Conservation (phyloP, 2,329 filamentous ascomycete genomes). For the Xylaria polymorpha region DNA sequence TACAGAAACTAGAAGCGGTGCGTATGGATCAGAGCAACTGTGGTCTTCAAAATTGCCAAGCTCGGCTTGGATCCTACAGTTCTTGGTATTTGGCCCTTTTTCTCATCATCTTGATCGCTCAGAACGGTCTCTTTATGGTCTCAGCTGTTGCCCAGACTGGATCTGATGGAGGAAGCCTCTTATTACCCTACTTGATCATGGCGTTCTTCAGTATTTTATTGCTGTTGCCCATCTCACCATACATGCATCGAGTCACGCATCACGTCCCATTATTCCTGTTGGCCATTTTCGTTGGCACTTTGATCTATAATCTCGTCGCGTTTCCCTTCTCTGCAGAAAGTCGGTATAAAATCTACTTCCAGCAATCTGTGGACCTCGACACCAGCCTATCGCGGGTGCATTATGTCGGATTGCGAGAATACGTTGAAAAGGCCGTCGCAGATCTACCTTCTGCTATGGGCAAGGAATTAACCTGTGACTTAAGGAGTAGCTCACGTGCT, state of each 20-base stretch:
- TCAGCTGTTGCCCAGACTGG: conserved; percentile 82
- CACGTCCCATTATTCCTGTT: conserved; percentile 84
- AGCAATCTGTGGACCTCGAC: conserved; percentile 83
- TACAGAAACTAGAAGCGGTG: conserved; percentile 45
- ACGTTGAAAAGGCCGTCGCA: conserved; percentile 72
- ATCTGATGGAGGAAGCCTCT: conserved; percentile 79
- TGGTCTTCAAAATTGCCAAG: conserved; percentile 85
- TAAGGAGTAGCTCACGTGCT: conserved; percentile 54
- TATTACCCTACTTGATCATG: conserved; percentile 78
- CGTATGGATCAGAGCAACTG: conserved; percentile 79
- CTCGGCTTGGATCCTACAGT: conserved; percentile 90
- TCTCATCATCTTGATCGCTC: conserved; percentile 79
- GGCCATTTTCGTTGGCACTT: conserved; percentile 76
- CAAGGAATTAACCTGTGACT: conserved; percentile 66
- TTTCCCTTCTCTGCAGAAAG: conserved; percentile 88
- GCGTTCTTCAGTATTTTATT: conserved; percentile 76
- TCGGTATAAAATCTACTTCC: conserved; percentile 87
- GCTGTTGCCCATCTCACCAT: conserved; percentile 81
- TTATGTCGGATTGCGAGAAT: conserved; percentile 75
- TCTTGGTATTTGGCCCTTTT: conserved; percentile 83
- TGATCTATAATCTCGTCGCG: conserved; percentile 85
- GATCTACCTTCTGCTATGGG: conserved; percentile 77
- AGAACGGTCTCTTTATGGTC: conserved; percentile 78
- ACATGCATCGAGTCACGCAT: conserved; percentile 86
- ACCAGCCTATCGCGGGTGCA: conserved; percentile 76